These are phyloP conservation scores for Deinandra increscens DNA, from an alignment of 129 eudicot genomes.

Conservation along the genomic window DNA sequence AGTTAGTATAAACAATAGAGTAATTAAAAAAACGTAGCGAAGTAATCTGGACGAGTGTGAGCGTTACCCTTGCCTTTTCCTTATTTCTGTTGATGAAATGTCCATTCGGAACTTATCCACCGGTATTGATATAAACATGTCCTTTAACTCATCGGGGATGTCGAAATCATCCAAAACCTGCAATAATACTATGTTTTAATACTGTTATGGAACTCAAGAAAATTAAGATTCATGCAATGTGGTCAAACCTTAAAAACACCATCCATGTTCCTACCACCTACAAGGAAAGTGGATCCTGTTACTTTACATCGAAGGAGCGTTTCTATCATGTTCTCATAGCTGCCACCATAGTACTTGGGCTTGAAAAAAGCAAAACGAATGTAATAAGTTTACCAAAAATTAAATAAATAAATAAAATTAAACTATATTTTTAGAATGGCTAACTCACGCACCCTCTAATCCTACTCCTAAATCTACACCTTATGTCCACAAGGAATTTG, in stretches of 20 bases:
- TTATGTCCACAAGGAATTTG: no score
- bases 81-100: constrained; percentile 79
- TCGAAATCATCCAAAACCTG: constrained; percentile 92
- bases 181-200: constrained; percentile 6
- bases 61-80: constrained; percentile 41
- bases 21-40: constrained; percentile 12
- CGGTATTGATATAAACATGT: constrained; percentile 89
- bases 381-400: constrained; percentile 6
- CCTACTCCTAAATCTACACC: no score
- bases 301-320: constrained; percentile 65
- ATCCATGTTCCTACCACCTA: constrained; percentile 87
- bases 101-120: constrained; percentile 82
- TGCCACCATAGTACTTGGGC: constrained; percentile 85
- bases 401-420: no score
- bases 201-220: neutral
- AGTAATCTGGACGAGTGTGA: neutral
- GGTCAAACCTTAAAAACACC: constrained; percentile 72
- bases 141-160: constrained; percentile 64
- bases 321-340: constrained; percentile 69
- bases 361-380: constrained; percentile 25
- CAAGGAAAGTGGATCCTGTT: constrained; percentile 74
- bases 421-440: no score
- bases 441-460: no score
- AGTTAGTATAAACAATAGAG: neutral
- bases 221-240: neutral